Percentiles rank a stretch among this genome's conserved stretches.
Conservation (phyloP, 208 protist species). For the Trypanosoma vivax region DNA sequence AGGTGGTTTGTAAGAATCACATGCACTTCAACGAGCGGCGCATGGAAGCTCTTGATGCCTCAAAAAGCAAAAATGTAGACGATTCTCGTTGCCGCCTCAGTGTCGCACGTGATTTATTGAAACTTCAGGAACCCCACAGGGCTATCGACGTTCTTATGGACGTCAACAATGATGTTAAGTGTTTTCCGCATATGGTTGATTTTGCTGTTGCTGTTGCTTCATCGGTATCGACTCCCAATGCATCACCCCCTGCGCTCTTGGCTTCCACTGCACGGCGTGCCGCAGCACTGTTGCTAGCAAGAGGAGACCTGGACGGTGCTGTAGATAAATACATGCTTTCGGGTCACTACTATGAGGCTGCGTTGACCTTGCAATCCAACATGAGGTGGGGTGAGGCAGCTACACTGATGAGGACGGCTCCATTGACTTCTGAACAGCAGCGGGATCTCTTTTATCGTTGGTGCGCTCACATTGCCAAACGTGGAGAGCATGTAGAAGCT, state of each 20-base stretch:
- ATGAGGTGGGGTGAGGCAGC: slow-evolving; percentile 60
- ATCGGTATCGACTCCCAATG: slow-evolving; percentile 4
- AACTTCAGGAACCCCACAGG: slow-evolving; percentile 35
- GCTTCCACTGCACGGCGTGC: slow-evolving; percentile 36
- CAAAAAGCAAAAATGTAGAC: slow-evolving; percentile 27
- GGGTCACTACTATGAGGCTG: slow-evolving; percentile 54
- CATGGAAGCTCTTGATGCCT: slow-evolving; percentile 21
- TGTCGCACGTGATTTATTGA: slow-evolving; percentile 53
- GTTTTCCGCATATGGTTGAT: slow-evolving; percentile 56
- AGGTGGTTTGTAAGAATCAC: slow-evolving; percentile 41
- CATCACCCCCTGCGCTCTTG: slow-evolving; percentile 33
- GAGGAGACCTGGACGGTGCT: slow-evolving; percentile 55
- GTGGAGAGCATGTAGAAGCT: slow-evolving; percentile 40
- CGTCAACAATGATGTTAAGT: slow-evolving; percentile 32
- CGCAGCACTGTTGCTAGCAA: slow-evolving; percentile 60
- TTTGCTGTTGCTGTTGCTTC: slow-evolving; percentile 60
- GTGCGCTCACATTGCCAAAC: slow-evolving; percentile 45
- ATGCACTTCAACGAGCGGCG: slow-evolving; percentile 45
- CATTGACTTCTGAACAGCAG: slow-evolving; percentile 1
- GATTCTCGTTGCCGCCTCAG: slow-evolving; percentile 31
- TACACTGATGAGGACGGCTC: slow-evolving; percentile 33
- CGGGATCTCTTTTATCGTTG: slow-evolving; percentile 37
- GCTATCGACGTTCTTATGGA: slow-evolving; percentile 72
- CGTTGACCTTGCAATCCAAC: slow-evolving; percentile 53
- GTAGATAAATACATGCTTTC: slow-evolving; percentile 72